Evolutionary conservation across 2,329 filamentous ascomycete genomes (phyloP).

Genomic region (Colletotrichum incanum): DNA sequence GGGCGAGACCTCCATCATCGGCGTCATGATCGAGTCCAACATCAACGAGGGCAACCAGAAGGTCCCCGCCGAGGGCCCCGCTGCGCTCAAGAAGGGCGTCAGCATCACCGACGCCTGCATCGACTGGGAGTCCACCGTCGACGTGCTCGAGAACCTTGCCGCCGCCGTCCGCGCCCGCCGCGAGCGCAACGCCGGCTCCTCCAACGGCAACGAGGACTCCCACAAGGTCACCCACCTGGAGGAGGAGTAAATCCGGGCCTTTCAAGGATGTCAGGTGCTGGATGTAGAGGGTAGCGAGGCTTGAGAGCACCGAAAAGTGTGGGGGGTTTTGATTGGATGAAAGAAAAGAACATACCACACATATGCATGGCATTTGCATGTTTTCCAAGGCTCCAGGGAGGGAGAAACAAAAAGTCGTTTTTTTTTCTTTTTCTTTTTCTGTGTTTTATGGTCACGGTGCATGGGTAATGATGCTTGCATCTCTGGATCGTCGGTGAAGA

Average conservation of each 20-base stretch:
- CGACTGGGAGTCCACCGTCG: slow-evolving; percentile 88
- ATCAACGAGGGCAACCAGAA: slow-evolving; percentile 94
- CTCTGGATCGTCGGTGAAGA: neutral
- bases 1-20: slow-evolving; percentile 90
- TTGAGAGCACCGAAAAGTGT: neutral
- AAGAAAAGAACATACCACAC: slow-evolving; percentile 1
- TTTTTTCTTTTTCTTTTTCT: slow-evolving; percentile 10
- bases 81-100: slow-evolving; percentile 87
- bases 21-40: slow-evolving; percentile 99
- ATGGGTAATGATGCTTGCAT: slow-evolving; percentile 35
- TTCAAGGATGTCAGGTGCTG: too few relatives aligned
- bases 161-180: slow-evolving; percentile 85
- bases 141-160: slow-evolving; percentile 87
- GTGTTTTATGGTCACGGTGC: slow-evolving; percentile 24
- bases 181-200: slow-evolving; percentile 61
- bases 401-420: slow-evolving; percentile 13
- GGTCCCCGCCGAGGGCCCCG: slow-evolving; percentile 85
- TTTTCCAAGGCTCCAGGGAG: slow-evolving; percentile 12
- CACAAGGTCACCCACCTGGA: slow-evolving; percentile 64
- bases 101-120: slow-evolving; percentile 98
- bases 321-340: neutral
- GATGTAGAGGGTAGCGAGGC: neutral
- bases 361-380: slow-evolving; percentile 36
- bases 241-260: slow-evolving; percentile 60
- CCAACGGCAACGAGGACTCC: slow-evolving; percentile 50